These are phyloP conservation scores for Fraxinus greggii DNA, from an alignment of 305 asterid species.

Conservation along the genomic window DNA sequence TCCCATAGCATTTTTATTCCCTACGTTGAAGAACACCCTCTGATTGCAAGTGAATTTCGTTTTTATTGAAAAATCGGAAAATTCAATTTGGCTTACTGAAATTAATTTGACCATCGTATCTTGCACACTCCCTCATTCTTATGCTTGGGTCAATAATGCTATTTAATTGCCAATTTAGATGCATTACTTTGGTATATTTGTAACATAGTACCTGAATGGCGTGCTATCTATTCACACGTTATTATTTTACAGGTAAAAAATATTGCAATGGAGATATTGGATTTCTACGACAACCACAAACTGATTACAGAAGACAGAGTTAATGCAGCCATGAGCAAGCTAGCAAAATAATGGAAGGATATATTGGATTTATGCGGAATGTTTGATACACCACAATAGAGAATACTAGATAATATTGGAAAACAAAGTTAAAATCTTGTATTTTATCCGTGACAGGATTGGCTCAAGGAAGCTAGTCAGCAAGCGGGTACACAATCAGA, in stretches of 20 bases:
- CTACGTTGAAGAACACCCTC: not conserved
- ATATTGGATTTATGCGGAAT: not conserved
- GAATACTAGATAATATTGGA: not conserved
- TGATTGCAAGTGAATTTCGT: not conserved
- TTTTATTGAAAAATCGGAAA: not conserved
- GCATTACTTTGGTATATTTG: not conserved
- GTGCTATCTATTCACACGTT: not conserved
- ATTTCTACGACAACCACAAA: slow-evolving; percentile 80
- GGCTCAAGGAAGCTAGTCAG: not conserved
- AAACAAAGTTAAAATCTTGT: not conserved
- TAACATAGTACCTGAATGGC: not conserved
- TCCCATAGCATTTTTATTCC: not conserved
- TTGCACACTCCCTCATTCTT: not conserved
- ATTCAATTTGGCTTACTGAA: not conserved
- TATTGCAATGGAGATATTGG: slow-evolving; percentile 93
- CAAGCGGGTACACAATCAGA: not conserved
- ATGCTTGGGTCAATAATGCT: not conserved
- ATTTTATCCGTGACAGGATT: not conserved
- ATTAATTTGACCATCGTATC: not conserved
- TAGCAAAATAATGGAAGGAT: slow-evolving; percentile 38
- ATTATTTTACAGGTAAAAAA: slow-evolving; percentile 70
- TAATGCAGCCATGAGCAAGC: slow-evolving; percentile 65
- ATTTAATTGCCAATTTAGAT: not conserved
- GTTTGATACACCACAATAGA: not conserved
- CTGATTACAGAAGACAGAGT: slow-evolving; percentile 71